phyloP scores from a whole-genome alignment of 495 filamentous ascomycete genomes.

The Aspergillus incahuasiensis region DNA sequence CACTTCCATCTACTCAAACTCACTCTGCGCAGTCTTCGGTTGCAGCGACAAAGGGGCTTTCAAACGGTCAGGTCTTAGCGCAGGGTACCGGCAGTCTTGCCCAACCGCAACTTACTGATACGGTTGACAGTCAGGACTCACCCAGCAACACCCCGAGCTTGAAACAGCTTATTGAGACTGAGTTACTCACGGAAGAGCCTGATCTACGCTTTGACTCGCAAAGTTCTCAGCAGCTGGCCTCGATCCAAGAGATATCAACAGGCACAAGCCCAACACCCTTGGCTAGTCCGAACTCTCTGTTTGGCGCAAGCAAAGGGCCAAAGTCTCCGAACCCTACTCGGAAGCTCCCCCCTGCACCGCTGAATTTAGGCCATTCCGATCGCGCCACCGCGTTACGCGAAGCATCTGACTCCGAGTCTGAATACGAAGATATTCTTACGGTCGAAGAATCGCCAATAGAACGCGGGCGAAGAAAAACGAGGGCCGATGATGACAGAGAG shows the following conservation, averaged over 20 bases:
- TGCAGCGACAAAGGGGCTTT: neutral
- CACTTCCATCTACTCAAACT: slow-evolving; percentile 35
- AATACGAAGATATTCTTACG: slow-evolving; percentile 74
- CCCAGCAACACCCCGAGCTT: slow-evolving; percentile 1
- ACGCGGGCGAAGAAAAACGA: slow-evolving; percentile 77
- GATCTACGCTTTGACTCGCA: slow-evolving; percentile 8
- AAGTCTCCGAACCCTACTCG: slow-evolving; percentile 54
- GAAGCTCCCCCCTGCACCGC: slow-evolving; percentile 79
- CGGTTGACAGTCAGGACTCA: slow-evolving; percentile 1
- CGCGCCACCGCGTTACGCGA: slow-evolving; percentile 40
- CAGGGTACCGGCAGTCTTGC: neutral
- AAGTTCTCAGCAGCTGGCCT: slow-evolving; percentile 10
- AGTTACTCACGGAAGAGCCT: neutral
- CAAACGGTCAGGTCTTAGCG: neutral
- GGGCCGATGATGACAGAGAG: slow-evolving; percentile 81
- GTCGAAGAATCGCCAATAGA: slow-evolving; percentile 58
- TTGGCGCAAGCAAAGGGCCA: slow-evolving; percentile 16
- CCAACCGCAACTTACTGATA: neutral
- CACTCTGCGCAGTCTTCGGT: slow-evolving; percentile 9
- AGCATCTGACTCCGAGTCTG: slow-evolving; percentile 66
- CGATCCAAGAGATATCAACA: slow-evolving; percentile 16
- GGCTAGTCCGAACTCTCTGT: slow-evolving; percentile 16
- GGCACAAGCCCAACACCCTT: slow-evolving; percentile 17
- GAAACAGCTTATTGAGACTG: slow-evolving; percentile 1
- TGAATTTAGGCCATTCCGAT: slow-evolving; percentile 58